Conservation (phyloP, 352 stramenopile species). For the Pythium phragmiticola region DNA sequence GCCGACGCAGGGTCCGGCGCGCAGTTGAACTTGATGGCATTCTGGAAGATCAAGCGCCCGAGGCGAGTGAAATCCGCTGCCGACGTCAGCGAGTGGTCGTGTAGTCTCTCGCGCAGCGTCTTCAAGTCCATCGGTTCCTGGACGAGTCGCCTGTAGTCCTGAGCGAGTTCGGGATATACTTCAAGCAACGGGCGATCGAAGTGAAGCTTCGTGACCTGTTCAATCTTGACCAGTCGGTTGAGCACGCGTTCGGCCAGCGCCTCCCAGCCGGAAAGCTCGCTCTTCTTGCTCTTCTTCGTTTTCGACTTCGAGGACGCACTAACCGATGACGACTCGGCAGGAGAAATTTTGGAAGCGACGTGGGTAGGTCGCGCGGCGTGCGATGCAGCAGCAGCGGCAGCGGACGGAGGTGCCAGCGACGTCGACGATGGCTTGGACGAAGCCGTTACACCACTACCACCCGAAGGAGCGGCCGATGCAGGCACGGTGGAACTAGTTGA, state of each 20-base stretch:
- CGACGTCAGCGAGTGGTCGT: conserved; percentile 44
- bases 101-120: conserved; percentile 66
- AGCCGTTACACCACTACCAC: not conserved
- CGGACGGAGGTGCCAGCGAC: not conserved
- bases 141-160: conserved; percentile 67
- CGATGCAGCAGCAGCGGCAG: not conserved
- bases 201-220: conserved; percentile 77
- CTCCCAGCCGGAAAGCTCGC: conserved; percentile 74
- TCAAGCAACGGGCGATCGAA: conserved; percentile 76
- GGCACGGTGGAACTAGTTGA: not conserved
- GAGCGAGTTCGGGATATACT: conserved; percentile 68
- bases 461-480: not conserved
- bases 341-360: conserved; percentile 38
- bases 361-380: not conserved
- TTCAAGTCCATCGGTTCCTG: conserved; percentile 79
- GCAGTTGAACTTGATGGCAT: conserved; percentile 82
- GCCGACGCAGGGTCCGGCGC: conserved; percentile 63
- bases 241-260: conserved; percentile 62
- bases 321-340: conserved; percentile 23
- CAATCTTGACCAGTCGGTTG: conserved; percentile 72
- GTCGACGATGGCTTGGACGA: not conserved
- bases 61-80: conserved; percentile 64
- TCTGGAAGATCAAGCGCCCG: conserved; percentile 75
- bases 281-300: conserved; percentile 78
- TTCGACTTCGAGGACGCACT: conserved; percentile 33